phyloP scores from a whole-genome alignment of 2,329 filamentous ascomycete genomes.

The Stagonosporopsis cucurbitacearum region DNA sequence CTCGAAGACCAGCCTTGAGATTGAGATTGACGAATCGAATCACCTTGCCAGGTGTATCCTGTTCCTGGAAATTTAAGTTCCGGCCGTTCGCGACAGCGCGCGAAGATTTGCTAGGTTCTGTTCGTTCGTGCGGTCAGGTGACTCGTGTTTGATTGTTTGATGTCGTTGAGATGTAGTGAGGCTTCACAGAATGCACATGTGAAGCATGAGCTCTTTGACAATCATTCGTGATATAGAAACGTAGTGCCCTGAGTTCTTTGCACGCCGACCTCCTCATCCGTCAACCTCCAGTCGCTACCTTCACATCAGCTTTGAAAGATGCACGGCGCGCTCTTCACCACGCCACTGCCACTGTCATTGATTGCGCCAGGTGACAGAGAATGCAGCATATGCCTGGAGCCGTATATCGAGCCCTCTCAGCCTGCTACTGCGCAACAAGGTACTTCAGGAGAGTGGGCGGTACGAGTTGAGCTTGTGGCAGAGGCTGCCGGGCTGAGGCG shows the following conservation, averaged over 20 bases:
- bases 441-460: constrained; percentile 3
- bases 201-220: not conserved
- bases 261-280: not conserved
- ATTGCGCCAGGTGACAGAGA: not conserved
- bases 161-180: too few relatives aligned
- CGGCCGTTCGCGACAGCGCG: too few relatives aligned
- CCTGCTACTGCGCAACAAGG: not conserved
- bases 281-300: not conserved
- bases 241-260: not conserved
- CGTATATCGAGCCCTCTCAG: constrained; percentile 1
- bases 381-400: constrained; percentile 15
- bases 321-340: constrained; percentile 7
- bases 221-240: too few relatives aligned
- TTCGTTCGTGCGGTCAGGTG: too few relatives aligned
- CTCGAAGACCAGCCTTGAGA: not conserved
- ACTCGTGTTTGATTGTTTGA: too few relatives aligned
- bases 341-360: not conserved
- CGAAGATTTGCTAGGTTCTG: too few relatives aligned
- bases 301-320: not conserved
- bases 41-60: not conserved
- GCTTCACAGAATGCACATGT: not conserved
- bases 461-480: constrained; percentile 12
- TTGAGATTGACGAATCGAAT: too few relatives aligned
- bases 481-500: not conserved
- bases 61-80: too few relatives aligned